Conservation (phyloP, 257 asterid genomes). For the Solanum paucissectum region DNA sequence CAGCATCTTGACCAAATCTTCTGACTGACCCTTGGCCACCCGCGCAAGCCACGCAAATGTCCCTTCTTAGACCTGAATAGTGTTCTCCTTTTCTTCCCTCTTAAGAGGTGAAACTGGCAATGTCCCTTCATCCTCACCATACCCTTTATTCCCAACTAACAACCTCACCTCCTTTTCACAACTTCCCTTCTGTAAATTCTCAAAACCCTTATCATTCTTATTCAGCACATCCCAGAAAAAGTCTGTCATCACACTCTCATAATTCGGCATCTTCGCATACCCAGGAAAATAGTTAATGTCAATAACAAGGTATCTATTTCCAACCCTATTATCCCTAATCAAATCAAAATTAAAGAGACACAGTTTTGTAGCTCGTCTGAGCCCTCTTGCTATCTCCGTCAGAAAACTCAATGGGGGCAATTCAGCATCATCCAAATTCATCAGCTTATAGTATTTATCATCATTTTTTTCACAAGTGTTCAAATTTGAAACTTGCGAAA, state of each 20-base stretch:
- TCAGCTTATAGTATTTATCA: conserved; percentile 38
- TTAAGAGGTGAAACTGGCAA: conserved; percentile 27
- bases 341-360: conserved; percentile 62
- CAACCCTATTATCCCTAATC: conserved; percentile 53
- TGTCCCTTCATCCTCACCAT: conserved; percentile 32
- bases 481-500: conserved; percentile 52
- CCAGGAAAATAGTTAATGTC: conserved; percentile 80
- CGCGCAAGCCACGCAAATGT: not conserved
- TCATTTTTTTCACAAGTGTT: conserved; percentile 29
- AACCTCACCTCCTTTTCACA: conserved; percentile 23
- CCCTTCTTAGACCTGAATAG: conserved; percentile 29
- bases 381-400: conserved; percentile 47
- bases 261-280: conserved; percentile 69
- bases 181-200: conserved; percentile 5
- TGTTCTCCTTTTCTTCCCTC: conserved; percentile 32
- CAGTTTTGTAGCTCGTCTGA: conserved; percentile 38
- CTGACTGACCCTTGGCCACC: not conserved
- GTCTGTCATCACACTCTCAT: conserved; percentile 50
- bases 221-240: conserved; percentile 51
- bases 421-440: conserved; percentile 54
- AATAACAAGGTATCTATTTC: conserved; percentile 56
- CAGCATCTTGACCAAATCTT: not conserved
- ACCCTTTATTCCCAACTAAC: conserved; percentile 29
- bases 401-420: conserved; percentile 55
- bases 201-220: conserved; percentile 7